A percentile compares a stretch with the other conserved stretches of the same genome.
phyloP scores from a whole-genome alignment of 371 early-diverging fungal genomes.

The Lichtheimia ramosa region DNA sequence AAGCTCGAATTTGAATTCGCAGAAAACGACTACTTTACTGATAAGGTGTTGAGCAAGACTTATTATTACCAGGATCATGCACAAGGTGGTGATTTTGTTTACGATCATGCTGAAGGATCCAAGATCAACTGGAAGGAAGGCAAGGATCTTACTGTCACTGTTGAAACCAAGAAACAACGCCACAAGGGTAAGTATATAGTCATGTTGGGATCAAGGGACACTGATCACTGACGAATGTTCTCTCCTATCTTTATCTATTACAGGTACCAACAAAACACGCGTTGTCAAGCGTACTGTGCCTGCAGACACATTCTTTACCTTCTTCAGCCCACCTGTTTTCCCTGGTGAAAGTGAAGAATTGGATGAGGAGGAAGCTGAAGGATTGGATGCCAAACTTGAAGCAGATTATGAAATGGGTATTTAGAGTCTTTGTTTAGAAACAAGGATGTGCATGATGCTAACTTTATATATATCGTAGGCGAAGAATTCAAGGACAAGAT shows the following conservation, averaged over 20 bases:
- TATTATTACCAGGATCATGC: slow-evolving; percentile 81
- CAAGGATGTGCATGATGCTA: not conserved
- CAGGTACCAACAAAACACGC: slow-evolving; percentile 93
- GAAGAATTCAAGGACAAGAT: slow-evolving; percentile 96
- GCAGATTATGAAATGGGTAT: slow-evolving; percentile 78
- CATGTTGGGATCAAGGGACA: too few relatives aligned
- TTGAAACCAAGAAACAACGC: slow-evolving; percentile 97
- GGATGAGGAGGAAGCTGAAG: slow-evolving; percentile 76
- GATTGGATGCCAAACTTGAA: slow-evolving; percentile 81
- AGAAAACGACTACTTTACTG: slow-evolving; percentile 87
- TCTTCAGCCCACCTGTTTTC: slow-evolving; percentile 85
- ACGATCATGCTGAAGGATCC: slow-evolving; percentile 88
- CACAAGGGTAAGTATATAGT: slow-evolving; percentile 81
- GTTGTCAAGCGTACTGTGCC: slow-evolving; percentile 95
- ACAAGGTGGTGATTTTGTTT: slow-evolving; percentile 80
- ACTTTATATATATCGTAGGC: slow-evolving; percentile 3
- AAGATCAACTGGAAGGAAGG: slow-evolving; percentile 95
- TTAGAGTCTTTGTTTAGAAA: not conserved
- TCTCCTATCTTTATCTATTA: not conserved
- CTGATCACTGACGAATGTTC: too few relatives aligned
- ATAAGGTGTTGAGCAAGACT: slow-evolving; percentile 85
- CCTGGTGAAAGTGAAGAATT: slow-evolving; percentile 78
- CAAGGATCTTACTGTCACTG: slow-evolving; percentile 86
- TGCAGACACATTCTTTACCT: slow-evolving; percentile 92
- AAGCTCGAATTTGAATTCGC: slow-evolving; percentile 88